Evolutionary conservation across 2,329 filamentous ascomycete species (phyloP).

Genomic region (Bipolaris zeicola): DNA sequence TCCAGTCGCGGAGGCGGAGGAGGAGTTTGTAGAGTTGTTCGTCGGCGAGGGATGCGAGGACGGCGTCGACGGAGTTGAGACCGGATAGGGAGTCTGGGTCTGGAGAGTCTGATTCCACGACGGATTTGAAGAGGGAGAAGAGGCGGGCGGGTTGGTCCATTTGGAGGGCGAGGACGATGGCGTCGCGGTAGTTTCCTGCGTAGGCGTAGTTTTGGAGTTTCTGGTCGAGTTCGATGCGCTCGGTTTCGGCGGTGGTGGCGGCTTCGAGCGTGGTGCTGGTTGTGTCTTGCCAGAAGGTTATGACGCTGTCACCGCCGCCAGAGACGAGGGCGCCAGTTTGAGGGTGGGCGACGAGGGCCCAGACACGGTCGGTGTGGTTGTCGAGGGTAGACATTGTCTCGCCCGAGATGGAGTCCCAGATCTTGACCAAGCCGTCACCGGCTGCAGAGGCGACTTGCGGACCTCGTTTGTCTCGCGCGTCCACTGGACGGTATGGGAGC

Average conservation of each 20-base stretch:
- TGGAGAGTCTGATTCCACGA: slow-evolving; percentile 67
- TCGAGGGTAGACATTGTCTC: slow-evolving; percentile 90
- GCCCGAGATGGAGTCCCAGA: slow-evolving; percentile 88
- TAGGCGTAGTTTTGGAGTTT: slow-evolving; percentile 91
- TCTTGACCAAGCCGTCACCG: slow-evolving; percentile 92
- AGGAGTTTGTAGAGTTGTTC: slow-evolving; percentile 86
- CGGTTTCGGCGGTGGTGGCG: slow-evolving; percentile 73
- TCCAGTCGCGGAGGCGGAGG: slow-evolving; percentile 89
- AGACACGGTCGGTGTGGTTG: slow-evolving; percentile 95
- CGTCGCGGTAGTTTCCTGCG: slow-evolving; percentile 85
- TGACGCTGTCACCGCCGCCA: slow-evolving; percentile 86
- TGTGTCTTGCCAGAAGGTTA: slow-evolving; percentile 96
- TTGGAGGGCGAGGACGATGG: slow-evolving; percentile 87
- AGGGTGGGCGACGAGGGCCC: slow-evolving; percentile 77
- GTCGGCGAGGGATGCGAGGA: slow-evolving; percentile 77
- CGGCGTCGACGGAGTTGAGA: slow-evolving; percentile 74
- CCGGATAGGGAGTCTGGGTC: slow-evolving; percentile 70
- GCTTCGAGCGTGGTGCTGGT: slow-evolving; percentile 78
- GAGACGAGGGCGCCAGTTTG: slow-evolving; percentile 76
- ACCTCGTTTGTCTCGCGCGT: slow-evolving; percentile 58
- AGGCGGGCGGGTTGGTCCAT: slow-evolving; percentile 92
- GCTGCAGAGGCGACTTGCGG: slow-evolving; percentile 83
- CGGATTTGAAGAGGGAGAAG: slow-evolving; percentile 80
- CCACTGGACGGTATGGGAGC: slow-evolving; percentile 63
- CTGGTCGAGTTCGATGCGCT: slow-evolving; percentile 91